phyloP scores from a whole-genome alignment of 2,329 filamentous ascomycete genomes.

The Seiridium unicorne region DNA sequence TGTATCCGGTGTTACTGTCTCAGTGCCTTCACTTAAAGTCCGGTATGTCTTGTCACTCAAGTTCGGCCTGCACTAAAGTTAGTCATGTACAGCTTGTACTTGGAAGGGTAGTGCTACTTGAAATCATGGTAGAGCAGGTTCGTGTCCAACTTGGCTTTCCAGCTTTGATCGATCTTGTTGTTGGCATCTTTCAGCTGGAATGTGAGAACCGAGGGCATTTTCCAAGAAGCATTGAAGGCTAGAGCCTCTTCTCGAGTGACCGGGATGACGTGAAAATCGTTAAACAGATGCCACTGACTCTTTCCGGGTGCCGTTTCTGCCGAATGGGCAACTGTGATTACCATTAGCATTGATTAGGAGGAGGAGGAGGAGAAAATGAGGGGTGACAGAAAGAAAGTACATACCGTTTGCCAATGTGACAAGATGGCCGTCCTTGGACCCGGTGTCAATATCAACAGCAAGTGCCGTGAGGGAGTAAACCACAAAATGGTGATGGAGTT shows the following conservation, averaged over 20 bases:
- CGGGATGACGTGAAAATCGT: conserved; percentile 88
- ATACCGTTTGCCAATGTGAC: conserved; percentile 86
- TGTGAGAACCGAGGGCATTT: conserved; percentile 81
- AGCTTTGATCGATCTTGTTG: conserved; percentile 79
- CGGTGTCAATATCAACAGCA: conserved; percentile 85
- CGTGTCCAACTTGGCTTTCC: conserved; percentile 83
- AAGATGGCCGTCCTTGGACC: conserved; percentile 83
- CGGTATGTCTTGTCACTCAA: conserved; percentile 55
- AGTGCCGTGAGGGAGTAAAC: conserved; percentile 91
- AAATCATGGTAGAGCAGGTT: conserved; percentile 77
- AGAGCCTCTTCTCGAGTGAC: conserved; percentile 81
- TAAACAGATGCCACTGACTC: conserved; percentile 92
- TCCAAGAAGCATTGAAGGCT: conserved; percentile 88
- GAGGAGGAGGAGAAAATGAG: too few species aligned
- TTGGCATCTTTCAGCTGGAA: conserved; percentile 82
- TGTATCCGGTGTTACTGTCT: conserved; percentile 68
- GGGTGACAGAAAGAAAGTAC: background rate
- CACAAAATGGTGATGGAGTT: conserved; percentile 75
- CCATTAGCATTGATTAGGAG: conserved; percentile 19
- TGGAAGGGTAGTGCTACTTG: conserved; percentile 36
- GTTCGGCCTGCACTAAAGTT: conserved; percentile 33
- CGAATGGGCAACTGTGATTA: conserved; percentile 59
- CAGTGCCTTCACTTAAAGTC: conserved; percentile 53
- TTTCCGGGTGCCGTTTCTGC: conserved; percentile 56
- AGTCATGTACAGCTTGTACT: conserved; percentile 13